These are phyloP conservation scores for Cryphonectria nitschkei DNA, from an alignment of 2,329 filamentous ascomycete species.

Conservation along the genomic window DNA sequence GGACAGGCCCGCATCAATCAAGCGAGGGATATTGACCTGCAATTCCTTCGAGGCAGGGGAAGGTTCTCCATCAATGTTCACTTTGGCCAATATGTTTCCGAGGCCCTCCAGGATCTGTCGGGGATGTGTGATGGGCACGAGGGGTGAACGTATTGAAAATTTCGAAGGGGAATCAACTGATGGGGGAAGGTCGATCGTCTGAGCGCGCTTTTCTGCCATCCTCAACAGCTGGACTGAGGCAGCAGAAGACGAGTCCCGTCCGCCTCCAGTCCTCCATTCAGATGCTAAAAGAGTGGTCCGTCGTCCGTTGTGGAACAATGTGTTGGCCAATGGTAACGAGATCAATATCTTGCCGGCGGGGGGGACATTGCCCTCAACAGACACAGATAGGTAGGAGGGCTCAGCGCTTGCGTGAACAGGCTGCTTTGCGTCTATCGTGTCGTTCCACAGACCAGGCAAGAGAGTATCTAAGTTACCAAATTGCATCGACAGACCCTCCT, in stretches of 20 bases:
- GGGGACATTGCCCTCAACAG: constrained; percentile 38
- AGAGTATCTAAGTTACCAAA: constrained; percentile 45
- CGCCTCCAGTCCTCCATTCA: constrained; percentile 18
- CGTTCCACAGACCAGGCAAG: constrained; percentile 51
- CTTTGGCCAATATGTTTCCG: constrained; percentile 76
- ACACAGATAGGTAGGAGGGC: constrained; percentile 48
- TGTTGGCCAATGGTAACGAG: constrained; percentile 74
- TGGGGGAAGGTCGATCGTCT: constrained; percentile 6
- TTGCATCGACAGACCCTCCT: constrained; percentile 57
- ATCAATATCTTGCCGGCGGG: constrained; percentile 39
- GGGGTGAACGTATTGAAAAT: constrained; percentile 38
- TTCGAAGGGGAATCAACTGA: neutral
- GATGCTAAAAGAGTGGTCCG: constrained; percentile 29
- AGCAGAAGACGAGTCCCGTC: neutral
- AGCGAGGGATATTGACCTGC: constrained; percentile 64
- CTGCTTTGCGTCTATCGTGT: constrained; percentile 11
- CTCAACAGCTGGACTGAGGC: constrained; percentile 4
- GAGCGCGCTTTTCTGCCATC: constrained; percentile 17
- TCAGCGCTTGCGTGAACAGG: constrained; percentile 39
- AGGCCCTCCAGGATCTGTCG: constrained; percentile 67
- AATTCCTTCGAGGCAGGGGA: constrained; percentile 73
- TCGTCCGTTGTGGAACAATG: constrained; percentile 67
- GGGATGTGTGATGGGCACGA: constrained; percentile 66
- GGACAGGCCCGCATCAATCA: constrained; percentile 50
- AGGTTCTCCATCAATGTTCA: constrained; percentile 53